A percentile compares a stretch with the other conserved stretches of the same genome.
Evolutionary conservation across 2,329 filamentous ascomycete species (phyloP).

Genomic region (Fusarium pseudonygamai): DNA sequence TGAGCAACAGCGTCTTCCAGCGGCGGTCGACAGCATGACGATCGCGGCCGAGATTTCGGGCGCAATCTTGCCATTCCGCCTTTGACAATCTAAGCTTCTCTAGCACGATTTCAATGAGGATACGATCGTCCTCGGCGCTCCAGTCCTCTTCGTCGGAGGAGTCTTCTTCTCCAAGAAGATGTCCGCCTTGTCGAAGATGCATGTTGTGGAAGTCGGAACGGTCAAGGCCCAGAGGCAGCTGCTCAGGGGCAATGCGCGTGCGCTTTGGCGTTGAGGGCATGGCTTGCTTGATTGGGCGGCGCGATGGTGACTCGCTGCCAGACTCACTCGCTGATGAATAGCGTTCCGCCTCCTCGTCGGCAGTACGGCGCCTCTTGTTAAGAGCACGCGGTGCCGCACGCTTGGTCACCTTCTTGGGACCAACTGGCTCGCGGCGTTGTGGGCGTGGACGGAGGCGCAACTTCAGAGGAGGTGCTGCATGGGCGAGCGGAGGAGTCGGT

Average conservation of each 20-base stretch:
- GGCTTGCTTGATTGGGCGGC: conserved; percentile 28
- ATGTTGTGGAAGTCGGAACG: conserved; percentile 65
- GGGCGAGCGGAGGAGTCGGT: conserved; percentile 65
- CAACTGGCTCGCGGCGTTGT: conserved; percentile 46
- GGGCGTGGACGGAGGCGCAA: conserved; percentile 63
- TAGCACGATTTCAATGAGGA: conserved; percentile 73
- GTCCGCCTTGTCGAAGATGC: conserved; percentile 42
- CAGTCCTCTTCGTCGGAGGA: conserved; percentile 62
- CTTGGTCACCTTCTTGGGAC: conserved; percentile 61
- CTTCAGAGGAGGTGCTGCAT: conserved; percentile 62
- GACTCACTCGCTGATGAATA: conserved; percentile 52
- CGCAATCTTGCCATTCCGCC: conserved; percentile 74
- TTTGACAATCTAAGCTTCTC: conserved; percentile 73
- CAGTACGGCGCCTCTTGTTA: conserved; percentile 63
- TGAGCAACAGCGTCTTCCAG: conserved; percentile 70
- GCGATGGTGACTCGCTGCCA: conserved; percentile 44
- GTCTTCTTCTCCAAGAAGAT: conserved; percentile 51
- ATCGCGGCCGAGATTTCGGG: conserved; percentile 69
- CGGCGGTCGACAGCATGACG: conserved; percentile 64
- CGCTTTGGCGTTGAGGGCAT: conserved; percentile 67
- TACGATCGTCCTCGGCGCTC: conserved; percentile 71
- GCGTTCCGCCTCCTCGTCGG: conserved; percentile 58
- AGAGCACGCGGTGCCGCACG: conserved; percentile 57
- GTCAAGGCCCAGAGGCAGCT: conserved; percentile 68
- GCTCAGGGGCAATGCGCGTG: conserved; percentile 67